These are phyloP conservation scores for Aspergillus melleus DNA, from an alignment of 2,329 filamentous ascomycete species.

Conservation along the genomic window DNA sequence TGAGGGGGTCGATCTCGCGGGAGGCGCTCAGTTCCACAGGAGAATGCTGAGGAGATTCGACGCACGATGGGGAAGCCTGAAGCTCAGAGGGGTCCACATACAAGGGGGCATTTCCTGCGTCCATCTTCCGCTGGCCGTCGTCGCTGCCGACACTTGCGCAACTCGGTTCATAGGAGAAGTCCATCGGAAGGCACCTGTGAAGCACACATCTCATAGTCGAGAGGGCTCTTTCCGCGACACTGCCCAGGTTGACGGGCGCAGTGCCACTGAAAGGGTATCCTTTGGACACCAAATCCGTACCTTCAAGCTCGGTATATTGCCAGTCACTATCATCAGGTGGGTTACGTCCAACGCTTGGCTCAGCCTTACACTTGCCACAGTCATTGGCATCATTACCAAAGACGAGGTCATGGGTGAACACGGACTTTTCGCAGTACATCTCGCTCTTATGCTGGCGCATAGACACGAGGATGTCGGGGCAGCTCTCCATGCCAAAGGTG, in stretches of 20 bases:
- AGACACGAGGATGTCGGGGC: conserved; percentile 20
- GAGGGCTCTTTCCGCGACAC: background rate
- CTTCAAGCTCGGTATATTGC: background rate
- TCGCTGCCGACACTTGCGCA: background rate
- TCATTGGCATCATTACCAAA: background rate
- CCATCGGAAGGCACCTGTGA: background rate
- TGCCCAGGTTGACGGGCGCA: background rate
- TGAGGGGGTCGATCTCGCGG: no score
- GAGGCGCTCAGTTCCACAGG: no score
- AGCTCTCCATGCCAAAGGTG: conserved; percentile 26
- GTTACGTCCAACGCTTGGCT: background rate
- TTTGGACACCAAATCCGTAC: background rate
- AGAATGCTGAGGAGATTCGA: no score
- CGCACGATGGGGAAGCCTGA: no score
- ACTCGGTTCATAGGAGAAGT: background rate
- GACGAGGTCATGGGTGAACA: conserved; percentile 13
- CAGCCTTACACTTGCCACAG: conserved; percentile 15
- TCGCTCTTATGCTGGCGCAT: conserved; percentile 10
- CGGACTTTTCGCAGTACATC: background rate
- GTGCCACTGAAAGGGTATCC: background rate
- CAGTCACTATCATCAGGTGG: no score
- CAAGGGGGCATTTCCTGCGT: no score
- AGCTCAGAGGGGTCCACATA: no score
- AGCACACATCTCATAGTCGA: background rate
- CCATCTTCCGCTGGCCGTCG: no score